phyloP scores from a whole-genome alignment of 2,329 filamentous ascomycete genomes.

The Parastagonospora nodorum region DNA sequence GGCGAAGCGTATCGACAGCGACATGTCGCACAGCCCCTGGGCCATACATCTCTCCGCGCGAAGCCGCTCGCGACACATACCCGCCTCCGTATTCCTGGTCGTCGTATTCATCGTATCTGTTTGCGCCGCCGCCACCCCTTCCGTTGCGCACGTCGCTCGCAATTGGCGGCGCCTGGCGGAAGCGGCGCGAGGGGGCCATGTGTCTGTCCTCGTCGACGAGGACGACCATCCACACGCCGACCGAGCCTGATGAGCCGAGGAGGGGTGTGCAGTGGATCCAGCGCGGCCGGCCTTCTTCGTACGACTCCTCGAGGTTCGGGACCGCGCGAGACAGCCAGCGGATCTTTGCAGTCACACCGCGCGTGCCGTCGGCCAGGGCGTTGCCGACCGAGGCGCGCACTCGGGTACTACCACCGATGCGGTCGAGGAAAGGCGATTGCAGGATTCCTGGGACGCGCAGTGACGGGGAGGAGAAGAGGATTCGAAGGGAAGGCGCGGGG shows the following conservation, averaged over 20 bases:
- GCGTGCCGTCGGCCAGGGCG: slow-evolving; percentile 68
- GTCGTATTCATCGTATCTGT: slow-evolving; percentile 13
- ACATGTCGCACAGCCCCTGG: slow-evolving; percentile 8
- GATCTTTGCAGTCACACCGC: slow-evolving; percentile 75
- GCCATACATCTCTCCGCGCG: slow-evolving; percentile 3
- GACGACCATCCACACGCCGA: slow-evolving; percentile 81
- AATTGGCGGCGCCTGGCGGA: slow-evolving; percentile 40
- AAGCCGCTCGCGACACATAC: slow-evolving; percentile 1
- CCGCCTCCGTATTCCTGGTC: slow-evolving; percentile 3
- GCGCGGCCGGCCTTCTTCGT: slow-evolving; percentile 64
- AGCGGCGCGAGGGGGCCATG: slow-evolving; percentile 23
- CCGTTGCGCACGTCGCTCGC: slow-evolving; percentile 28
- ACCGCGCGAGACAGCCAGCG: slow-evolving; percentile 62
- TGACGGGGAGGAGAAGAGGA: slow-evolving; percentile 57
- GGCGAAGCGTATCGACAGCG: slow-evolving; percentile 10
- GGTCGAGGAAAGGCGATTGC: slow-evolving; percentile 55
- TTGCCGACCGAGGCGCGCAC: slow-evolving; percentile 59
- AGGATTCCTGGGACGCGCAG: slow-evolving; percentile 56
- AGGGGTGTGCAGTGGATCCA: slow-evolving; percentile 82
- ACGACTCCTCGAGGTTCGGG: slow-evolving; percentile 48
- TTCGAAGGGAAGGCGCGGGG: slow-evolving; percentile 54
- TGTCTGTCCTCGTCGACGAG: slow-evolving; percentile 64
- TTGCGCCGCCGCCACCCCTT: slow-evolving; percentile 3
- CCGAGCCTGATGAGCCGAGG: slow-evolving; percentile 66
- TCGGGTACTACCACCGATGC: slow-evolving; percentile 56